Percentiles rank a stretch among this genome's conserved stretches.
Evolutionary conservation across 148 eudicot genomes (phyloP).

Genomic region (Rhododendron griersonianum): DNA sequence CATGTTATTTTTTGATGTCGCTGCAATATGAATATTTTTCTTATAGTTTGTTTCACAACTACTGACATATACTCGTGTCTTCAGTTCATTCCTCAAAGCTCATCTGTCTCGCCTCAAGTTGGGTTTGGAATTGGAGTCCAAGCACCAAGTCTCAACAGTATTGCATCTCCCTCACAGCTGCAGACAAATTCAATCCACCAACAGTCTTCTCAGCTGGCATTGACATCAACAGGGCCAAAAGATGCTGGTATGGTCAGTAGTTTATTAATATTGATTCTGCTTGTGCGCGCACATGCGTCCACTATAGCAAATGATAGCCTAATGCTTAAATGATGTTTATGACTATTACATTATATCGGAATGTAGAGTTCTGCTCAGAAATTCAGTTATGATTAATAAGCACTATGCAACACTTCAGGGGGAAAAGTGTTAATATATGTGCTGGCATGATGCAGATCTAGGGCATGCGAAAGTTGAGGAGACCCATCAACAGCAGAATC

Average conservation of each 20-base stretch:
- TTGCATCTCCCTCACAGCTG: slow-evolving; percentile 59
- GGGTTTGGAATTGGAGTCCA: slow-evolving; percentile 72
- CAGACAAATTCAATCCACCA: slow-evolving; percentile 59
- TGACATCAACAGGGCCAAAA: slow-evolving; percentile 43
- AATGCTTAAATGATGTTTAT: neutral
- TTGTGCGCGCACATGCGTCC: neutral
- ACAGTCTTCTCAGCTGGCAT: slow-evolving; percentile 55
- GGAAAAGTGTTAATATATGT: neutral
- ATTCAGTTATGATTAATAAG: neutral
- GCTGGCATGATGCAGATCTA: slow-evolving; percentile 35
- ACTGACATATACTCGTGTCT: slow-evolving; percentile 16
- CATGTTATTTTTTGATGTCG: neutral
- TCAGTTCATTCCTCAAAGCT: slow-evolving; percentile 84
- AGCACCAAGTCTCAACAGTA: slow-evolving; percentile 50
- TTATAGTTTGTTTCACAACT: neutral
- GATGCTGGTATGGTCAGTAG: slow-evolving; percentile 57
- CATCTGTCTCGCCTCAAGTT: slow-evolving; percentile 60
- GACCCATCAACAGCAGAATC: slow-evolving; percentile 58
- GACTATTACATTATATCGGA: neutral
- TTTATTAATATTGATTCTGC: neutral
- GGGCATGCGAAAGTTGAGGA: slow-evolving; percentile 54
- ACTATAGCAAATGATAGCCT: neutral
- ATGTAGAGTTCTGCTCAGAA: neutral
- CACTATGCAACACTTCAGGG: neutral
- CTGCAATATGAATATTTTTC: neutral